Evolutionary conservation across 257 asterid genomes (phyloP).

Genomic region (Ilex asprella): DNA sequence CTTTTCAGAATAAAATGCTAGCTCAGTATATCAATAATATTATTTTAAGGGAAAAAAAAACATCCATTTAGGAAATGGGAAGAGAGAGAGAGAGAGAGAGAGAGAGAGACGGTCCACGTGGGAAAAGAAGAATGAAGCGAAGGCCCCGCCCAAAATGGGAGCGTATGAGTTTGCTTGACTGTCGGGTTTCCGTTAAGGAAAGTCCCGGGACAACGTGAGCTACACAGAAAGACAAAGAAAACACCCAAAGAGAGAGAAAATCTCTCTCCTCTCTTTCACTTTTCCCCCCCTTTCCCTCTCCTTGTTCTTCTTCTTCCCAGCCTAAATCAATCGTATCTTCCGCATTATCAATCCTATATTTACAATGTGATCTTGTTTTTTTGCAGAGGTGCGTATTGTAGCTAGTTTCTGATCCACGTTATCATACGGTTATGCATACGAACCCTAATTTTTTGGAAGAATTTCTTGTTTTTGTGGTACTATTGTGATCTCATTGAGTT

Average conservation of each 20-base stretch:
- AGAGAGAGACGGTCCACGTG: slow-evolving; percentile 14
- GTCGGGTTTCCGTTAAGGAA: slow-evolving; percentile 34
- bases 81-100: not conserved
- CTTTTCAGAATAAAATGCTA: no score
- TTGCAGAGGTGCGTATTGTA: not conserved
- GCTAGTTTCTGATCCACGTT: slow-evolving; percentile 22
- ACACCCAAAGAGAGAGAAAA: not conserved
- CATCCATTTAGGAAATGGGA: not conserved
- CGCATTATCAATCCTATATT: no score
- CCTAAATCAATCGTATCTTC: no score
- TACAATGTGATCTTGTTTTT: no score
- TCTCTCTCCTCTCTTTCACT: not conserved
- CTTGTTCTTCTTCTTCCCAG: no score
- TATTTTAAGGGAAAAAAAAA: no score
- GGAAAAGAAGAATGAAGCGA: slow-evolving; percentile 5
- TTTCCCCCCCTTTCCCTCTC: not conserved
- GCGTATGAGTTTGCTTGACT: slow-evolving; percentile 34
- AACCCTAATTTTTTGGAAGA: not conserved
- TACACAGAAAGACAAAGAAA: slow-evolving; percentile 4
- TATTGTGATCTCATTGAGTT: not conserved
- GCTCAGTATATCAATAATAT: no score
- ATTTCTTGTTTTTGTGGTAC: slow-evolving; percentile 4
- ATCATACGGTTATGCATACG: no score
- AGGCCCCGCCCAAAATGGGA: slow-evolving; percentile 12
- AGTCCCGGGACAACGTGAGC: slow-evolving; percentile 10